Percentiles rank a stretch among this genome's conserved stretches.
Evolutionary conservation across 805 yeast genomes (phyloP).

Genomic region (Spathaspora arborariae): DNA sequence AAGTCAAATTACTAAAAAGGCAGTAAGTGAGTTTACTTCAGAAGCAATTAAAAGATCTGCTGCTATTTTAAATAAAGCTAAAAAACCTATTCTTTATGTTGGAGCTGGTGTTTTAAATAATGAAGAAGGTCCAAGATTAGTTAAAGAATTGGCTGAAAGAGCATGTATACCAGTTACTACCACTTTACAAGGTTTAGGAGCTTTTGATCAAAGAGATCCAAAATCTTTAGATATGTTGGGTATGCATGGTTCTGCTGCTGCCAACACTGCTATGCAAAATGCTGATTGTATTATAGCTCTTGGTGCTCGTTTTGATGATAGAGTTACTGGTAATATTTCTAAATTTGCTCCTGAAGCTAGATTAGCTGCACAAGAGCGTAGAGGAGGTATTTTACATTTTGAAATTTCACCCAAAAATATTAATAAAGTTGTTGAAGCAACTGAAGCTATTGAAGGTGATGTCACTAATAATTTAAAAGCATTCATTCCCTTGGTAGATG

Average conservation of each 20-base stretch:
- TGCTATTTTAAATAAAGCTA: conserved; percentile 70
- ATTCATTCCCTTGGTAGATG: conserved; percentile 66
- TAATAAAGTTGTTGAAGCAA: conserved; percentile 94
- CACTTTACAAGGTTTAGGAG: conserved; percentile 89
- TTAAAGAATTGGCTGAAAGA: conserved; percentile 83
- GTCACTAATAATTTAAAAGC: conserved; percentile 72
- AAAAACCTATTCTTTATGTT: conserved; percentile 83
- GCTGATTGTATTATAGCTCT: conserved; percentile 92
- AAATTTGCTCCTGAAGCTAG: conserved; percentile 94
- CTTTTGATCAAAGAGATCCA: conserved; percentile 87
- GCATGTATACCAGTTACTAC: conserved; percentile 96
- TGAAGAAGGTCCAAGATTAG: conserved; percentile 72
- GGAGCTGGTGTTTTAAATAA: conserved; percentile 87
- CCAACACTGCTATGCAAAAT: conserved; percentile 88
- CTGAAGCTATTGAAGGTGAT: conserved; percentile 96
- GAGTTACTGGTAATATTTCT: conserved; percentile 84
- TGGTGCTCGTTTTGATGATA: conserved; percentile 98
- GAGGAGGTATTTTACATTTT: conserved; percentile 96
- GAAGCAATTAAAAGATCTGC: conserved; percentile 78
- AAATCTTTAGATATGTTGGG: conserved; percentile 95
- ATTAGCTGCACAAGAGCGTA: conserved; percentile 77
- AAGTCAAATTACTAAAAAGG: conserved; percentile 63
- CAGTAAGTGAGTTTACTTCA: conserved; percentile 68
- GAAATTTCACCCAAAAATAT: conserved; percentile 96
- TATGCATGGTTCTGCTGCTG: conserved; percentile 97